Evolutionary conservation across 148 eudicot species (phyloP).

Genomic region (Dysphania ambrosioides): DNA sequence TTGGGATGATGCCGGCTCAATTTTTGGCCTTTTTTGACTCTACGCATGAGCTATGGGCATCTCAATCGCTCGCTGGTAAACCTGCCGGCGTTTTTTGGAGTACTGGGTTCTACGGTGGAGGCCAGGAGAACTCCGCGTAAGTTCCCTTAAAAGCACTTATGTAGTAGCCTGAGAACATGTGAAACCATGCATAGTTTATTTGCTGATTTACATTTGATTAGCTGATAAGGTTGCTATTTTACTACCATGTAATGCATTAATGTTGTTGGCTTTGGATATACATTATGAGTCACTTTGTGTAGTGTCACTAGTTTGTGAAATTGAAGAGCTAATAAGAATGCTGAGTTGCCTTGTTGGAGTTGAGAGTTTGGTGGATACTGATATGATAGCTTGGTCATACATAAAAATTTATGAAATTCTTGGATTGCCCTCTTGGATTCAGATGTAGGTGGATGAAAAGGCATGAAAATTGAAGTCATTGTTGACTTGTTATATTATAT

Average conservation of each 20-base stretch:
- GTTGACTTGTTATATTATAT: background rate
- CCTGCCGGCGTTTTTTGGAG: conserved; percentile 84
- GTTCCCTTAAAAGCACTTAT: conserved; percentile 18
- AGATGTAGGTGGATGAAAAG: background rate
- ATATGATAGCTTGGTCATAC: background rate
- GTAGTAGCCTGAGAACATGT: background rate
- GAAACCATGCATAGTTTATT: background rate
- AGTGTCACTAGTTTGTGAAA: background rate
- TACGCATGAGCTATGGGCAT: conserved; percentile 43
- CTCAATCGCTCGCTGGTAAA: conserved; percentile 65
- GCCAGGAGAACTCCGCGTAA: conserved; percentile 71
- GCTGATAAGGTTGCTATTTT: background rate
- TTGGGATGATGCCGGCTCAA: conserved; percentile 75
- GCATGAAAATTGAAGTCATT: background rate
- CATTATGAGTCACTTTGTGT: background rate
- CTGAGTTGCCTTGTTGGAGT: background rate
- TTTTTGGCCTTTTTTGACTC: conserved; percentile 62
- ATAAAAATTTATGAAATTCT: background rate
- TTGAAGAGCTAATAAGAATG: background rate
- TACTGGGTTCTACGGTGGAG: conserved; percentile 73
- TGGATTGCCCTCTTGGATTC: background rate
- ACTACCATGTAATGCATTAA: background rate
- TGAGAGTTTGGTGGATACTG: background rate
- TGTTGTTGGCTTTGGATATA: background rate
- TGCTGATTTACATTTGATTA: background rate